phyloP scores from a whole-genome alignment of 352 stramenopile genomes.

The Phytophthora tubulina region DNA sequence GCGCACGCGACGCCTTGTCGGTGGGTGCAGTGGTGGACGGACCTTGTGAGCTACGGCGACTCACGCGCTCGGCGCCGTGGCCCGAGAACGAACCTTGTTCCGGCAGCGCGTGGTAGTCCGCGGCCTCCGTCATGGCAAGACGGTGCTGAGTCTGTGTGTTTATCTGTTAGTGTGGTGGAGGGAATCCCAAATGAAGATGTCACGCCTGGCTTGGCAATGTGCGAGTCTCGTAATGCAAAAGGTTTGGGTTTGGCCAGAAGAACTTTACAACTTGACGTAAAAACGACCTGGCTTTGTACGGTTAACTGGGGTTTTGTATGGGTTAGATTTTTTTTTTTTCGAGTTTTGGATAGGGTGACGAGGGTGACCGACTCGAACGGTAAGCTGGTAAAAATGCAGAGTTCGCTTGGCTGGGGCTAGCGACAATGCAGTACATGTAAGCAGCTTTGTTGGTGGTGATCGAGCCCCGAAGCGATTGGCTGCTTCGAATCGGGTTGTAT shows the following conservation, averaged over 20 bases:
- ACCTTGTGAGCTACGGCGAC: constrained; percentile 29
- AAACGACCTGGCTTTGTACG: background rate
- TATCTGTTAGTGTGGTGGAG: background rate
- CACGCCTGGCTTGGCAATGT: background rate
- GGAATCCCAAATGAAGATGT: constrained; percentile 7
- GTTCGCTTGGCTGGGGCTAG: background rate
- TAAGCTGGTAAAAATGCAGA: background rate
- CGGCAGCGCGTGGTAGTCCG: constrained; percentile 46
- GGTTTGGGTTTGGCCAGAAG: background rate
- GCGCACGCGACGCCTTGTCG: constrained; percentile 27
- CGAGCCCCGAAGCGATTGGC: background rate
- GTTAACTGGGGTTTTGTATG: constrained; percentile 9
- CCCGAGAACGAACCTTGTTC: constrained; percentile 36
- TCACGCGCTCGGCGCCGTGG: constrained; percentile 39
- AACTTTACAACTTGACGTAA: constrained; percentile 19
- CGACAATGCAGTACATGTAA: constrained; percentile 3
- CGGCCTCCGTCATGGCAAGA: constrained; percentile 36
- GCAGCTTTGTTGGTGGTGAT: constrained; percentile 3
- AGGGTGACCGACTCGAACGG: constrained; percentile 1
- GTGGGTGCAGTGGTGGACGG: constrained; percentile 15
- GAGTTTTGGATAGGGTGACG: background rate
- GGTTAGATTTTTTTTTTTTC: background rate
- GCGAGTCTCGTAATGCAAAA: constrained; percentile 15
- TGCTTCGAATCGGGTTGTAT: too few relatives aligned
- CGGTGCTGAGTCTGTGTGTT: background rate